Evolutionary conservation across 768 basidiomycete genomes (phyloP).

Genomic region (Tephrocybe sp.): DNA sequence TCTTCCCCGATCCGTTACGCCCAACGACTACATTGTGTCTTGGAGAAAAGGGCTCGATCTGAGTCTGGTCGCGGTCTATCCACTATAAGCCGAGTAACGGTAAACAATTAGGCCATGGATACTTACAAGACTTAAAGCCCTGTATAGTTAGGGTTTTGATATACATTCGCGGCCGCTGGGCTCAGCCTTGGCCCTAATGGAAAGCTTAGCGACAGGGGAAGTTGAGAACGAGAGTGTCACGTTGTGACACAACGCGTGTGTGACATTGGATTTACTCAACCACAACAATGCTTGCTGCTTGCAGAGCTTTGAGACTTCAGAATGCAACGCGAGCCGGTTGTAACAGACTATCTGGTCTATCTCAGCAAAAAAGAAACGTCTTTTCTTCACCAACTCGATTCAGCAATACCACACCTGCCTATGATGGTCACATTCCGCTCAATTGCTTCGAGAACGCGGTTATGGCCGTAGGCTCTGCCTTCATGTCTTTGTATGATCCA

Average conservation of each 20-base stretch:
- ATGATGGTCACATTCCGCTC: constrained; percentile 80
- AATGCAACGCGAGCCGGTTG: neutral
- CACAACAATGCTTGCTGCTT: constrained; percentile 8
- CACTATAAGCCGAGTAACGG: constrained; percentile 3
- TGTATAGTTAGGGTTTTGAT: constrained; percentile 90
- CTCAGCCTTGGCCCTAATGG: neutral
- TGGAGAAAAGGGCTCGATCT: constrained; percentile 93
- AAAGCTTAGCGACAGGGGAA: neutral
- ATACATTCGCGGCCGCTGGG: constrained; percentile 44
- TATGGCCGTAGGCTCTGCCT: constrained; percentile 80
- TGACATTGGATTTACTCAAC: constrained; percentile 4
- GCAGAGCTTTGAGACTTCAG: neutral
- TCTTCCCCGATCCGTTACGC: constrained; percentile 96
- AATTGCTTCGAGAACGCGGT: constrained; percentile 81
- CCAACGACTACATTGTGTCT: constrained; percentile 97
- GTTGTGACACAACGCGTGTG: constrained; percentile 14
- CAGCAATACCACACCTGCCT: constrained; percentile 45
- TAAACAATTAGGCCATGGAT: neutral
- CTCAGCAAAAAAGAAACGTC: neutral
- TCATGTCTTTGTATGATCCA: constrained; percentile 80
- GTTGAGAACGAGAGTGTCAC: neutral
- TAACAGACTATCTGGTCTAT: neutral
- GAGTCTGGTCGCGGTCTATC: constrained; percentile 81
- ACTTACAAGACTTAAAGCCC: constrained; percentile 96
- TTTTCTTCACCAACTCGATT: constrained; percentile 10